Evolutionary conservation across 2,329 filamentous ascomycete genomes (phyloP).

Genomic region (Aspergillus nomiae): DNA sequence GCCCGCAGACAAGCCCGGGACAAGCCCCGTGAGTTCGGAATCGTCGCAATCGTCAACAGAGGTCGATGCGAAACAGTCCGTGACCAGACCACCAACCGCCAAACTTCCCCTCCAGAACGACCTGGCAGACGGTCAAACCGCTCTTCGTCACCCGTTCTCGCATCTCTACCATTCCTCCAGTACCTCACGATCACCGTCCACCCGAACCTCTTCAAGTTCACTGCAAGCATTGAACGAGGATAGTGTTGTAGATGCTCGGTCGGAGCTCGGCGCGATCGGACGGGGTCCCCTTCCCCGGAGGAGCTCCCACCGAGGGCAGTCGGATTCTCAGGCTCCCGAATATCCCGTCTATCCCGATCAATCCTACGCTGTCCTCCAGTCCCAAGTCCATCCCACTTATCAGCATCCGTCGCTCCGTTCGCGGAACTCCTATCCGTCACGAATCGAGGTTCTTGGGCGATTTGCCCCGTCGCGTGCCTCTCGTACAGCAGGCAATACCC

Average conservation of each 20-base stretch:
- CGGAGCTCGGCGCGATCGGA: constrained; percentile 28
- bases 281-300: constrained; percentile 29
- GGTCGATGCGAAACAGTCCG: constrained; percentile 21
- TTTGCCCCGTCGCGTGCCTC: constrained; percentile 30
- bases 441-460: constrained; percentile 28
- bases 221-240: constrained; percentile 45
- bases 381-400: constrained; percentile 44
- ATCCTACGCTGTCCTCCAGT: constrained; percentile 50
- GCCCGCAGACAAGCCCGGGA: constrained; percentile 20
- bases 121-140: constrained; percentile 31
- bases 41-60: constrained; percentile 24
- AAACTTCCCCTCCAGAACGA: constrained; percentile 29
- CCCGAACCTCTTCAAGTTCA: constrained; percentile 46
- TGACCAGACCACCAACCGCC: constrained; percentile 28
- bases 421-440: constrained; percentile 47
- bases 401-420: constrained; percentile 43
- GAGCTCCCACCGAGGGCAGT: constrained; percentile 30
- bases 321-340: constrained; percentile 30
- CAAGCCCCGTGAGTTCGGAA: constrained; percentile 26
- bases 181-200: constrained; percentile 38
- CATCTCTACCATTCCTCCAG: constrained; percentile 39
- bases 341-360: constrained; percentile 52
- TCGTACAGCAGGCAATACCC: constrained; percentile 50
- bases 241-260: constrained; percentile 38
- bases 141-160: constrained; percentile 35